Base-by-base conservation (phyloP, 1,139 yeast species). In the Nadsonia commutata region DNA sequence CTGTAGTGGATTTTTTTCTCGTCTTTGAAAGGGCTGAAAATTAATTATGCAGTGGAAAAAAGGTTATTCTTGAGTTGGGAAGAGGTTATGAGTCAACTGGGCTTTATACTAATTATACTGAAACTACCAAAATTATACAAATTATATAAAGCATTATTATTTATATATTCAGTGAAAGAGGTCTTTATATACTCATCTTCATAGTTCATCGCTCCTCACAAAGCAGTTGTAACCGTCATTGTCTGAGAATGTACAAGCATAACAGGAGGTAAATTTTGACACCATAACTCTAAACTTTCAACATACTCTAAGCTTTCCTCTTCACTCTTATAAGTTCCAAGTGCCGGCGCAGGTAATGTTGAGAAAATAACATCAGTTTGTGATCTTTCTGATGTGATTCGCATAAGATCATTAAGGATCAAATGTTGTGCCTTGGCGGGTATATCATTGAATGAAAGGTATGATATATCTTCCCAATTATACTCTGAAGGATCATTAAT, bases 401-500 rank as follows among this genome's bases (percentile, higher is more conserved):
- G 64, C 94, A 90, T 86, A 52, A 90, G 66, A 51, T 86, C 95
- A 57, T 90, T 88, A 50, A 90, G 65, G 41, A 90, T 80, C 42
- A 88, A 62, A 58, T 88, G 95, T 60, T 90, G 98, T 0, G 94
- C 94, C 51, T 78, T 75, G 3, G 95, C 93, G 0, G 97, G 95
- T 19, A 90, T 64, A 48, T 83, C 90, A 56, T 84, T 82, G 62
- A 88, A 88, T 1, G 81, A 72, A 13, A 76, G 56, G 36, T 27
- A 27, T 9, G 33, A 27, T 13, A 27, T 16, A 4, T 27, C 33
- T 9, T 27, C 16, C 33, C 33, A 27, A 16, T 27, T 16, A 16
- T 27, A 27, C 5, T 27, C 33, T 13, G 33, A 27, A 16, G n/a
- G n/a, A 27, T 27, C n/a, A 9, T 27, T 27, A 9, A 27, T 13